phyloP scores from a whole-genome alignment of 129 eudicot species.

The Centrapalus pauciflorus region DNA sequence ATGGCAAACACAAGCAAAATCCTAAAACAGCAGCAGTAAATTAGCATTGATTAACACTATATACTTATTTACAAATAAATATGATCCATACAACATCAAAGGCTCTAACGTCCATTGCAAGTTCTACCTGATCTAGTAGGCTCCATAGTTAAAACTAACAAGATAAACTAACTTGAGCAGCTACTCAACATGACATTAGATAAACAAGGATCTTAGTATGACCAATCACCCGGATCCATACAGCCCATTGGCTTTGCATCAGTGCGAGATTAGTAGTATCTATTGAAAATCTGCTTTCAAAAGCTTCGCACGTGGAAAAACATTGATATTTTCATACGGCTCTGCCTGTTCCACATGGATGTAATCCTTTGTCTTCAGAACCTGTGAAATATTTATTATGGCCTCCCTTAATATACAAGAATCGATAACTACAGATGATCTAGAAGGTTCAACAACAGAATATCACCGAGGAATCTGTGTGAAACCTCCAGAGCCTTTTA shows the following conservation, averaged over 20 bases:
- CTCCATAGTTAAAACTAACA: constrained; percentile 35
- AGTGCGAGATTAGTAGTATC: background rate
- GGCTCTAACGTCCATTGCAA: constrained; percentile 22
- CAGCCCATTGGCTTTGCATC: background rate
- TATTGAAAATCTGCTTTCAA: constrained; percentile 63
- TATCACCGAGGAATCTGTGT: background rate
- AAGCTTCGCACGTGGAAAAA: constrained; percentile 67
- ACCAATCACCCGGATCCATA: constrained; percentile 17
- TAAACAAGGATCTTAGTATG: constrained; percentile 34
- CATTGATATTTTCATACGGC: constrained; percentile 51
- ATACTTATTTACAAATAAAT: constrained; percentile 36
- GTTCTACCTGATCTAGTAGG: constrained; percentile 21
- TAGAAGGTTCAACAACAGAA: background rate
- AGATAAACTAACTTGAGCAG: constrained; percentile 12
- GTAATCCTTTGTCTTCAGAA: constrained; percentile 84
- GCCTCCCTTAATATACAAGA: background rate
- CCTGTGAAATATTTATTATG: constrained; percentile 37
- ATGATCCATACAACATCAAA: constrained; percentile 22
- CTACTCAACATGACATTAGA: constrained; percentile 4
- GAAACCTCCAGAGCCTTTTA: background rate
- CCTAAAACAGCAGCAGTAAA: background rate
- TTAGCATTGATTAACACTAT: constrained; percentile 27
- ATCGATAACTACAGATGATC: background rate
- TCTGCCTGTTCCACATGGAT: constrained; percentile 66
- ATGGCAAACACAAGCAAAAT: background rate